Base-by-base conservation (phyloP, 345 rosid genomes). In the Arabis hirsuta region DNA sequence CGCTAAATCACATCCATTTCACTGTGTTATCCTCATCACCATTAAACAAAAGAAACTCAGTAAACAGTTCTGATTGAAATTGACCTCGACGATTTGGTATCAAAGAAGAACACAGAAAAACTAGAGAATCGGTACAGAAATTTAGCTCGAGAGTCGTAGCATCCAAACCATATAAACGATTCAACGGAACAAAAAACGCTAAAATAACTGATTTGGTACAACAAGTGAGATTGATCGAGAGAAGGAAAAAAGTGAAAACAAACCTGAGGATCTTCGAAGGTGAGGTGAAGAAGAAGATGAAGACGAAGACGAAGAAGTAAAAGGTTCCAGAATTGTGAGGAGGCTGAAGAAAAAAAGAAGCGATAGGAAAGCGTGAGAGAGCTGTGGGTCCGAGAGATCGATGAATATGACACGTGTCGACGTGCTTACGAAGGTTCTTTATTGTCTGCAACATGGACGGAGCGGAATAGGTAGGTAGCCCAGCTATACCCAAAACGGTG, bases 231-330 rank as follows among this genome's bases (percentile, higher is more conserved):
- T 69, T 12, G 31, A 56, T 56, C 38, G 46, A 56, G 64, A 31
- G 24, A 56, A 54, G 27, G 8, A 7, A 6, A 3, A 2, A 16
- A 19, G 0, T 2, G 27, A 27, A 6, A 34, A 34, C 2, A 47
- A 55, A 55, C 73, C 64, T 55, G 32, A 22, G 10, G 57, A 58
- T 56, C 65, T 69, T 69, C 47, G 34, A 29, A 70, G 58, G 36
- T 47, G 38, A 6, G 38, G 9, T 9, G 65, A 36, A 39, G 59
- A 27, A 58, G 65, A 34, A 52, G 36, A 53, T 39, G 66, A 55
- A 45, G 62, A 54, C 4, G 65, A 34, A 38, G 58, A 26, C 47
- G 65, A 34, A 66, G 58, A 26, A 58, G 65, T 22, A 66, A 24
- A 54, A 51, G 67, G 42, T 60, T 59, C 55, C 11, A 19, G 46